Percentiles rank a stretch among this genome's conserved stretches.
These are phyloP conservation scores for Setomelanomma holmii DNA, from an alignment of 2,329 filamentous ascomycete species.

Conservation along the genomic window DNA sequence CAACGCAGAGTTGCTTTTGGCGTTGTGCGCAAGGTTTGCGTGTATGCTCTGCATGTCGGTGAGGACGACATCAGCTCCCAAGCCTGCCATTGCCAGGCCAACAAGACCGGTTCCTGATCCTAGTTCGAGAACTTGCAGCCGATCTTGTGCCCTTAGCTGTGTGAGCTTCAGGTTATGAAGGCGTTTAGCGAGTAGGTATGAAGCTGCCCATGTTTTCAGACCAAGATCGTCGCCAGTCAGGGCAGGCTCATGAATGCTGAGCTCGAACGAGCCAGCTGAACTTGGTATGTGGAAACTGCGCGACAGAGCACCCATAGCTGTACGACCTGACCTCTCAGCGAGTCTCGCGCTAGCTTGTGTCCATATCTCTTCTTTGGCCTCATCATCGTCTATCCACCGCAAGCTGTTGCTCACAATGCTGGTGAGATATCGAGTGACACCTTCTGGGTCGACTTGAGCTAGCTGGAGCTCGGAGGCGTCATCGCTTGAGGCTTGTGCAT, in stretches of 20 bases:
- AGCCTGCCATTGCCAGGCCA: slow-evolving; percentile 81
- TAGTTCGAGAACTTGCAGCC: slow-evolving; percentile 69
- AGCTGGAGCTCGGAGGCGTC: background rate
- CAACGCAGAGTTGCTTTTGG: slow-evolving; percentile 65
- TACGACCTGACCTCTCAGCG: slow-evolving; percentile 83
- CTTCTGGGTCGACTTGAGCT: slow-evolving; percentile 54
- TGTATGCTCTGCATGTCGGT: slow-evolving; percentile 88
- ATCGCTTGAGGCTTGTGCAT: slow-evolving; percentile 44
- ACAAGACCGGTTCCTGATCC: slow-evolving; percentile 92
- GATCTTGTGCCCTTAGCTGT: background rate
- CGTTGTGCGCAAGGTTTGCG: slow-evolving; percentile 79
- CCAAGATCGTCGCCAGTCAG: slow-evolving; percentile 88
- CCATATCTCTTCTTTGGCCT: slow-evolving; percentile 74
- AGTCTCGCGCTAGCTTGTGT: slow-evolving; percentile 79
- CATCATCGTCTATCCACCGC: slow-evolving; percentile 72
- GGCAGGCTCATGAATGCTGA: slow-evolving; percentile 84
- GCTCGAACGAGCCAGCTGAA: slow-evolving; percentile 52
- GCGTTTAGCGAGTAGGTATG: slow-evolving; percentile 80
- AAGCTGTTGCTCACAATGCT: slow-evolving; percentile 72
- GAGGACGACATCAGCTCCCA: slow-evolving; percentile 71
- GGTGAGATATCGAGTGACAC: slow-evolving; percentile 70
- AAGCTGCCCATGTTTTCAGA: slow-evolving; percentile 94
- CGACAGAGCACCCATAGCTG: slow-evolving; percentile 69
- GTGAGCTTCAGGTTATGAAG: slow-evolving; percentile 55
- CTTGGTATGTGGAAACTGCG: slow-evolving; percentile 66